A percentile compares a stretch with the other conserved stretches of the same genome.
Evolutionary conservation across 768 basidiomycete species (phyloP).

Genomic region (Kwoniella sp.): DNA sequence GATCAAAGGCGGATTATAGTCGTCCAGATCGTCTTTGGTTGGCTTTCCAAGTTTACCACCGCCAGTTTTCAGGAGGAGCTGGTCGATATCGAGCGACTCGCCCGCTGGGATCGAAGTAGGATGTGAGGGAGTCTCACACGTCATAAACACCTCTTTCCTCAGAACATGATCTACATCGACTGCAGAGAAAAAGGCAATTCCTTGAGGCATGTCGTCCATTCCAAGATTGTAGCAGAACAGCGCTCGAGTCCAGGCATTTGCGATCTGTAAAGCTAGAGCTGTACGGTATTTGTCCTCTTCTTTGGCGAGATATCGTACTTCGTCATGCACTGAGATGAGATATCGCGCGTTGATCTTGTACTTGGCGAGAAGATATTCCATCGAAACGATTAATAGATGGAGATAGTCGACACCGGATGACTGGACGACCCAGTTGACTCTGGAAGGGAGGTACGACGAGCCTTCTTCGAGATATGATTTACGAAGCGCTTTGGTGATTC

Average conservation of each 20-base stretch:
- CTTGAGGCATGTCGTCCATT: slow-evolving; percentile 92
- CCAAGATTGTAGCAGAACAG: slow-evolving; percentile 90
- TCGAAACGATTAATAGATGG: slow-evolving; percentile 90
- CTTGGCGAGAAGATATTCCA: slow-evolving; percentile 78
- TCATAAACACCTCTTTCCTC: slow-evolving; percentile 94
- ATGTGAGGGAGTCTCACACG: slow-evolving; percentile 91
- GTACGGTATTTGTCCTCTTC: slow-evolving; percentile 89
- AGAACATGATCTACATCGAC: slow-evolving; percentile 89
- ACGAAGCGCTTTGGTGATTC: slow-evolving; percentile 88
- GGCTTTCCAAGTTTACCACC: slow-evolving; percentile 56
- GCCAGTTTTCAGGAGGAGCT: slow-evolving; percentile 68
- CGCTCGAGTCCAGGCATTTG: slow-evolving; percentile 91
- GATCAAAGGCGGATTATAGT: neutral
- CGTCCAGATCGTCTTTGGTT: neutral
- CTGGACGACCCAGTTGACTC: slow-evolving; percentile 99
- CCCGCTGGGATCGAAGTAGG: slow-evolving; percentile 78
- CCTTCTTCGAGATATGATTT: slow-evolving; percentile 73
- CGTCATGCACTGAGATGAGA: slow-evolving; percentile 95
- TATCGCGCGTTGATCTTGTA: slow-evolving; percentile 89
- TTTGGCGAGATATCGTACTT: slow-evolving; percentile 86
- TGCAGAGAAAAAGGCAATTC: slow-evolving; percentile 94
- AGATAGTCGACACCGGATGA: slow-evolving; percentile 98
- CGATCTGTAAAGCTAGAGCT: slow-evolving; percentile 87
- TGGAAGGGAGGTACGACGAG: slow-evolving; percentile 86
- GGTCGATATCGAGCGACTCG: slow-evolving; percentile 75